These are phyloP conservation scores for Didymella sp. DNA, from an alignment of 2,329 filamentous ascomycete genomes.

Conservation along the genomic window DNA sequence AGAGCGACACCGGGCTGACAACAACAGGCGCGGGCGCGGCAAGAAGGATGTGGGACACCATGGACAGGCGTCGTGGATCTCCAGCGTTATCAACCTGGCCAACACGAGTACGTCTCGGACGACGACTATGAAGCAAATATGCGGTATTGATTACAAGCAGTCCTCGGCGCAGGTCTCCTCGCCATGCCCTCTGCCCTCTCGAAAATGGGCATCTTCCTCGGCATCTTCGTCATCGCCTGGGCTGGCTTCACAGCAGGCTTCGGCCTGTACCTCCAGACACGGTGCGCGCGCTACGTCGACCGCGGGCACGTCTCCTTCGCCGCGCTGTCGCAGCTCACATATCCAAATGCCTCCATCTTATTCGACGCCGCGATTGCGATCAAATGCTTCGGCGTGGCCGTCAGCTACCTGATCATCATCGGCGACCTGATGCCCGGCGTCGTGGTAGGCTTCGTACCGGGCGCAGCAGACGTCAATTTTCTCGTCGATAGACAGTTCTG, in stretches of 20 bases:
- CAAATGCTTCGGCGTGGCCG: slow-evolving; percentile 96
- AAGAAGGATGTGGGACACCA: slow-evolving; percentile 72
- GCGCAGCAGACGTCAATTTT: slow-evolving; percentile 70
- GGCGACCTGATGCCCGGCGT: slow-evolving; percentile 98
- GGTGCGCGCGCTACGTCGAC: slow-evolving; percentile 92
- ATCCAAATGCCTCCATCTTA: slow-evolving; percentile 91
- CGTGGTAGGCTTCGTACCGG: slow-evolving; percentile 76
- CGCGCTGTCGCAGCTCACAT: slow-evolving; percentile 94
- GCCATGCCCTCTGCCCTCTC: slow-evolving; percentile 96
- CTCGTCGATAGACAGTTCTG: slow-evolving; percentile 92
- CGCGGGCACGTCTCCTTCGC: slow-evolving; percentile 91
- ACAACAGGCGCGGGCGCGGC: slow-evolving; percentile 61
- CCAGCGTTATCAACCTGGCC: slow-evolving; percentile 91
- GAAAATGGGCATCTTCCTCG: slow-evolving; percentile 91
- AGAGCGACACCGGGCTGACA: slow-evolving; percentile 29
- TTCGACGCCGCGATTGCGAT: slow-evolving; percentile 96
- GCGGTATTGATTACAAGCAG: slow-evolving; percentile 54
- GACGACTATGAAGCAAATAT: neutral
- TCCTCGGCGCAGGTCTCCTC: slow-evolving; percentile 91
- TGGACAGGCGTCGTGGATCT: slow-evolving; percentile 85
- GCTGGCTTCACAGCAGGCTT: slow-evolving; percentile 88
- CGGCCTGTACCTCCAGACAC: slow-evolving; percentile 91
- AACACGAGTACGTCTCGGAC: slow-evolving; percentile 79
- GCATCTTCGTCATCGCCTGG: slow-evolving; percentile 86
- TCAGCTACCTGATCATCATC: slow-evolving; percentile 98